Evolutionary conservation across 192 early-diverging fungal genomes (phyloP).

Genomic region (Coemansia sp.): DNA sequence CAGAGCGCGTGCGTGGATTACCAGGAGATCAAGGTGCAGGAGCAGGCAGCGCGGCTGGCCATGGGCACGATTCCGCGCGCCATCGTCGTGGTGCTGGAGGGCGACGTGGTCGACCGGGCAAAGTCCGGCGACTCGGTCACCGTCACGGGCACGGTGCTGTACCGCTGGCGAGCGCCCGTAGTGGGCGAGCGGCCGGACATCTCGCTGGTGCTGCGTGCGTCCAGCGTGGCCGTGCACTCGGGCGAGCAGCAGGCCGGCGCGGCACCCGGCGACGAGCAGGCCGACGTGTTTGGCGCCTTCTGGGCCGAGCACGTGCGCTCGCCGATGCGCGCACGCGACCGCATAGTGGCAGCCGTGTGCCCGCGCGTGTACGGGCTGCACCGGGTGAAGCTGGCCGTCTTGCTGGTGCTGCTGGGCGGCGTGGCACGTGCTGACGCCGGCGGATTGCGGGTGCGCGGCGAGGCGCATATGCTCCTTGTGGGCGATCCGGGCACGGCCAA

Average conservation of each 20-base stretch:
- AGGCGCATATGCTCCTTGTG: slow-evolving; percentile 69
- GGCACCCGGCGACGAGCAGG: slow-evolving; percentile 52
- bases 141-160: slow-evolving; percentile 61
- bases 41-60: slow-evolving; percentile 61
- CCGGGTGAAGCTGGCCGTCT: slow-evolving; percentile 67
- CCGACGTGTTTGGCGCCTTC: slow-evolving; percentile 56
- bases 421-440: slow-evolving; percentile 55
- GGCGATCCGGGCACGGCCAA: slow-evolving; percentile 80
- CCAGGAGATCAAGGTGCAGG: slow-evolving; percentile 78
- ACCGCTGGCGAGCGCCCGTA: slow-evolving; percentile 55
- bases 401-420: slow-evolving; percentile 69
- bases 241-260: slow-evolving; percentile 51
- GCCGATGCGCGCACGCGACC: slow-evolving; percentile 50
- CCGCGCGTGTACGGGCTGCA: slow-evolving; percentile 70
- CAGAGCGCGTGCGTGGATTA: slow-evolving; percentile 63
- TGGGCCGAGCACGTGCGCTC: slow-evolving; percentile 47
- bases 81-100: slow-evolving; percentile 58
- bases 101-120: slow-evolving; percentile 59
- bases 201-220: slow-evolving; percentile 60
- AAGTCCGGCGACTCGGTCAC: slow-evolving; percentile 62
- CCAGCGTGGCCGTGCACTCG: slow-evolving; percentile 57
- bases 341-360: slow-evolving; percentile 61
- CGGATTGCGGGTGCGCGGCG: slow-evolving; percentile 67
- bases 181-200: slow-evolving; percentile 60
- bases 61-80: slow-evolving; percentile 64